These are phyloP conservation scores for Globisporangium recalcitrans DNA, from an alignment of 352 stramenopile species.

Conservation along the genomic window DNA sequence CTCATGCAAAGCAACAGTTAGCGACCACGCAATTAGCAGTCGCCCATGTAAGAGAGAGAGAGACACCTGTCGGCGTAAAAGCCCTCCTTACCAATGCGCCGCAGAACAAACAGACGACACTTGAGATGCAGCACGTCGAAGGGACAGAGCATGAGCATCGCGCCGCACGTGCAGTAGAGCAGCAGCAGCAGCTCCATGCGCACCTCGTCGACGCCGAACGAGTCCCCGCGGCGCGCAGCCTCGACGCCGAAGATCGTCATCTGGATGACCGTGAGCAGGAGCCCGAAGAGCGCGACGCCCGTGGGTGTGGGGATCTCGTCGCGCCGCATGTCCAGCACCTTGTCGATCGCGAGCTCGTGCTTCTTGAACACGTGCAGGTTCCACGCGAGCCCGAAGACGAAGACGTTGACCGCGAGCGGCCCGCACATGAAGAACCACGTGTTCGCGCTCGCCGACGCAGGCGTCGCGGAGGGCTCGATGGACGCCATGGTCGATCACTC, in stretches of 20 bases:
- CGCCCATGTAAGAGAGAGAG: too few species aligned
- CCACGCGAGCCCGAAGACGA: conserved; percentile 54
- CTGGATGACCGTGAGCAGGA: conserved; percentile 37
- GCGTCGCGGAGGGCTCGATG: conserved; percentile 4
- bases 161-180: conserved; percentile 42
- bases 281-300: conserved; percentile 37
- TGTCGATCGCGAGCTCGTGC: conserved; percentile 56
- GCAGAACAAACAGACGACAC: conserved; percentile 54
- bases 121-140: conserved; percentile 66
- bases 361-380: conserved; percentile 61
- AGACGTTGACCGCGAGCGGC: conserved; percentile 60
- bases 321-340: conserved; percentile 59
- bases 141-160: conserved; percentile 52
- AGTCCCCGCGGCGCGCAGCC: conserved; percentile 27
- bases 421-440: conserved; percentile 83
- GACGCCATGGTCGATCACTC: conserved; percentile 13
- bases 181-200: conserved; percentile 67
- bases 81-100: conserved; percentile 30
- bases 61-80: not conserved
- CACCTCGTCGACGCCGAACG: conserved; percentile 48
- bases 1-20: not conserved
- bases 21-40: not conserved
- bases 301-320: conserved; percentile 49
- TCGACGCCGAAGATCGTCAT: conserved; percentile 51
- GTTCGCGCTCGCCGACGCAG: conserved; percentile 22